Base-by-base conservation (phyloP, 2,329 filamentous ascomycete genomes). In the Fusarium pseudograminearum region DNA sequence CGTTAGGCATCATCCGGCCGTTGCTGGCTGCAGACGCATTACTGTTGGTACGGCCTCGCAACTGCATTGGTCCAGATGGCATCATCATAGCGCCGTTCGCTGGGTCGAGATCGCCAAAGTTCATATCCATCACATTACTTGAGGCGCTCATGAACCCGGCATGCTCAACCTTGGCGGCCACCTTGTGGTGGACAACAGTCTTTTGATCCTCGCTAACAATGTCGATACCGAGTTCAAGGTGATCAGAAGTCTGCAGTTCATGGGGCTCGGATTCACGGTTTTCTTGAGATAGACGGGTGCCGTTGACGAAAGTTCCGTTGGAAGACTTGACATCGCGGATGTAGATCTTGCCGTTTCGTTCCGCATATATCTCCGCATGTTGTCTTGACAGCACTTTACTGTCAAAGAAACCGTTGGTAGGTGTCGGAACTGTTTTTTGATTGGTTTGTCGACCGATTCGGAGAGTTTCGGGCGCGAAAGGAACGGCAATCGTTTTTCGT, bases 171-270 rank as follows among this genome's bases (percentile, higher is more conserved):
- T 97, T 97, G 58, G 96, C 94, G 22, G 95, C 94, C 48, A 99
- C 96, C 78, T 99, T 99, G 83, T 98, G 96, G 77, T 99, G 96
- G 16, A 99, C 94, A 30, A 99, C 94, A 0, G 94, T 98, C 82
- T 97, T 98, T 79, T 98, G 95, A 78, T 99, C 96, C 79, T 99
- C 96, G 80, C 93, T 97, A 53, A 99, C 95, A 76, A 99, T 99
- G 77, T 99, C 96, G 74, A 99, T 99, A 58, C 96, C 96, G 36
- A 99, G 86, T 78, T 99, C 96, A 55, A 99, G 84, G 68, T 96
- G 93, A 77, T 99, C 96, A 71, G 93, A 91, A 63, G 95, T 94
- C 75, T 94, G 91, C 34, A 99, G 83, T 77, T 98, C 95, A 77
- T 98, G 93, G 0, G 96, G 94, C 66, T 98, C 96, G 0, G 95